A percentile compares a stretch with the other conserved stretches of the same genome.
These are phyloP conservation scores for Carex cristatella DNA, from an alignment of 176 grass and related monocot genomes.

Conservation along the genomic window DNA sequence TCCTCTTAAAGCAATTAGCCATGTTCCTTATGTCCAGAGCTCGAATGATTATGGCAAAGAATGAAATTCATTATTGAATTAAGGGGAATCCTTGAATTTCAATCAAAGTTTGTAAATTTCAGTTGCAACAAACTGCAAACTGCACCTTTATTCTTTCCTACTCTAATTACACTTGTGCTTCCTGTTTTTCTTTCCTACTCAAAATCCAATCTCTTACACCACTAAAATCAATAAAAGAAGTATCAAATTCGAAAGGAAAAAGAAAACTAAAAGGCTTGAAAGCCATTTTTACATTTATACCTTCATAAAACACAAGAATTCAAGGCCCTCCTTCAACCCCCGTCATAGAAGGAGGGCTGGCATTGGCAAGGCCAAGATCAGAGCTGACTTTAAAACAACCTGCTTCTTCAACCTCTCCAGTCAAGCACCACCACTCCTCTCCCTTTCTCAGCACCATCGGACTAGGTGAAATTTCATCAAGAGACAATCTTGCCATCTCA, in stretches of 20 bases:
- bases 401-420: conserved; percentile 6
- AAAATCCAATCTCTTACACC: neutral
- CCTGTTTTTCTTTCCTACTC: neutral
- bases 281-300: neutral
- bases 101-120: neutral
- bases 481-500: neutral
- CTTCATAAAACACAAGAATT: neutral
- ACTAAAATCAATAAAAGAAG: neutral
- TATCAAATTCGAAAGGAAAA: neutral
- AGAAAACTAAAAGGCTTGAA: neutral
- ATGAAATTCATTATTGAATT: neutral
- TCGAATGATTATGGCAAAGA: neutral
- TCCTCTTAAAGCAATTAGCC: neutral
- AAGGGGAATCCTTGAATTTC: neutral
- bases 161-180: neutral
- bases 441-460: conserved; percentile 4
- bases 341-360: neutral
- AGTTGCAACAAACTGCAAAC: neutral
- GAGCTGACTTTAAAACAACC: conserved; percentile 5
- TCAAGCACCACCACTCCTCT: conserved; percentile 20
- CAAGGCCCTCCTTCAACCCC: neutral
- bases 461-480: neutral
- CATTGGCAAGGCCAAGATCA: neutral
- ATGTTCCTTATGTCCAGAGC: neutral
- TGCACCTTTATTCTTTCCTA: neutral